phyloP scores from a whole-genome alignment of 805 yeast species.

The Hanseniaspora meyeri region DNA sequence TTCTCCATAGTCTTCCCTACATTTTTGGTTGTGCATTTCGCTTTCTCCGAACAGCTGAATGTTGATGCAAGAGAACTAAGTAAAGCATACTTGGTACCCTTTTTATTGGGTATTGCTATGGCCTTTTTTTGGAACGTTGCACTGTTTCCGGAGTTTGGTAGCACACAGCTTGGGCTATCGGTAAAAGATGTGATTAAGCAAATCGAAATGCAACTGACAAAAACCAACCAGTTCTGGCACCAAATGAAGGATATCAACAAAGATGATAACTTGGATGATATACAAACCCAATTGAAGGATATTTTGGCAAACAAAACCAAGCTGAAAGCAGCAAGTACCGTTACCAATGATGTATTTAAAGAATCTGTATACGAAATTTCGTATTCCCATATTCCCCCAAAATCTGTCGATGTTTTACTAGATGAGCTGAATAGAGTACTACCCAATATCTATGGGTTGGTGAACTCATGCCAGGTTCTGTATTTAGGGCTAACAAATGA shows the following conservation, averaged over 20 bases:
- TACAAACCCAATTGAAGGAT: conserved; percentile 24
- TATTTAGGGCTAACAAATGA: conserved; percentile 28
- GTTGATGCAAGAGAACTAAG: conserved; percentile 27
- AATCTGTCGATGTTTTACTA: conserved; percentile 29
- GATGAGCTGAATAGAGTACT: conserved; percentile 26
- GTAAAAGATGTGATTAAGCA: conserved; percentile 32
- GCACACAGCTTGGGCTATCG: conserved; percentile 36
- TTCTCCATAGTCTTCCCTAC: conserved; percentile 37
- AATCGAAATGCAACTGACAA: conserved; percentile 31
- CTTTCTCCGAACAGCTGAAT: conserved; percentile 30
- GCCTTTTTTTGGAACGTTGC: conserved; percentile 33
- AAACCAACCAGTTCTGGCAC: conserved; percentile 29
- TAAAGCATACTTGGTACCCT: conserved; percentile 32
- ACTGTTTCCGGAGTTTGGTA: conserved; percentile 42
- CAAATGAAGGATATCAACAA: conserved; percentile 13
- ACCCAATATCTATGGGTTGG: conserved; percentile 31
- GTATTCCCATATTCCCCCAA: conserved; percentile 36
- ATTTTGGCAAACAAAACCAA: conserved; percentile 27
- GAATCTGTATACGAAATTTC: conserved; percentile 41
- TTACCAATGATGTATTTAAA: conserved; percentile 31
- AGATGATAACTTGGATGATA: conserved; percentile 12
- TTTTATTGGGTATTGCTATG: conserved; percentile 36
- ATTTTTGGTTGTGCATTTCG: conserved; percentile 40
- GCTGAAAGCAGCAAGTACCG: conserved; percentile 27
- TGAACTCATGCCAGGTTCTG: conserved; percentile 39